These are phyloP conservation scores for Metarhizium anisopliae DNA, from an alignment of 2,329 filamentous ascomycete species.

Conservation along the genomic window DNA sequence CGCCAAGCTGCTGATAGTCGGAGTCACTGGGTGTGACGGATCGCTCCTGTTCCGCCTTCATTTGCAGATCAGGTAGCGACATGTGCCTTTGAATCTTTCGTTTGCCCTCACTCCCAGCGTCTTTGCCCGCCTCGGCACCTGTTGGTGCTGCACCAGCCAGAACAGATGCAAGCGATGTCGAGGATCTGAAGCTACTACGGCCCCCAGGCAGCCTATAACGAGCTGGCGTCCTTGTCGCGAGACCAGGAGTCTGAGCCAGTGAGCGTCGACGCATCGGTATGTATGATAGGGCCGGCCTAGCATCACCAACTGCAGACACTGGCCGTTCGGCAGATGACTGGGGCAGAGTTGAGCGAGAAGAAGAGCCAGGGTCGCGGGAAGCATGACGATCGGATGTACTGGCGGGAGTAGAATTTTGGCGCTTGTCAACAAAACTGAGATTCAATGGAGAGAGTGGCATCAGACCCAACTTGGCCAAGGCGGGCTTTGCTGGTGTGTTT, in stretches of 20 bases:
- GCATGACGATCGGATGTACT: constrained; percentile 26
- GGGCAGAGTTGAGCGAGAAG: not conserved
- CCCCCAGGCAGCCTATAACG: constrained; percentile 12
- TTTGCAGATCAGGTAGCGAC: constrained; percentile 22
- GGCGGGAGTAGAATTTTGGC: constrained; percentile 22
- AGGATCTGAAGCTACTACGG: constrained; percentile 6
- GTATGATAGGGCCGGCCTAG: constrained; percentile 21
- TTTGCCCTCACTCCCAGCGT: too few relatives aligned
- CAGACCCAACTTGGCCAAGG: not conserved
- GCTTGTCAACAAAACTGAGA: not conserved
- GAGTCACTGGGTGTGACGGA: constrained; percentile 36
- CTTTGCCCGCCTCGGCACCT: not conserved
- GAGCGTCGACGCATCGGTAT: constrained; percentile 39
- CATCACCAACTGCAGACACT: not conserved
- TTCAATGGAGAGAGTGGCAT: constrained; percentile 1
- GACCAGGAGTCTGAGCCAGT: constrained; percentile 37
- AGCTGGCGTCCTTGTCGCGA: constrained; percentile 32
- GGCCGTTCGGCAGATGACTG: not conserved
- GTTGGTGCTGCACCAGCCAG: not conserved
- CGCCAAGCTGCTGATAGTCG: constrained; percentile 52
- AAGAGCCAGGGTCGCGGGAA: not conserved
- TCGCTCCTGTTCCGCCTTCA: constrained; percentile 13
- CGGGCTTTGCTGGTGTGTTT: not conserved
- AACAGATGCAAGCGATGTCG: not conserved
- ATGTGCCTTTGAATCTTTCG: constrained; percentile 15